Evolutionary conservation across 768 basidiomycete genomes (phyloP).

Genomic region (Tephrocybe sp.): DNA sequence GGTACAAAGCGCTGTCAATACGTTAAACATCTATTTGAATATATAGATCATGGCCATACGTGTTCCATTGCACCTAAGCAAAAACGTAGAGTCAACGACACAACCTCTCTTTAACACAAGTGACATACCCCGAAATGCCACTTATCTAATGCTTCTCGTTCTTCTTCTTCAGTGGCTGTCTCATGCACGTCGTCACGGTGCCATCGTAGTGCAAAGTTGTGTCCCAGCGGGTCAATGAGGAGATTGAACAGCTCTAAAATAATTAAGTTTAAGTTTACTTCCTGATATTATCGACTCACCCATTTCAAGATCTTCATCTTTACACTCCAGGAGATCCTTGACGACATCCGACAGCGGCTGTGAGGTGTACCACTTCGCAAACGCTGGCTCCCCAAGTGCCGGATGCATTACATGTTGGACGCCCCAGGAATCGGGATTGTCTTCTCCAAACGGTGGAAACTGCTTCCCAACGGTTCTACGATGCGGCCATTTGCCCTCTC

Average conservation of each 20-base stretch:
- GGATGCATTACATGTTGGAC: slow-evolving; percentile 85
- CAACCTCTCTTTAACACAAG: neutral
- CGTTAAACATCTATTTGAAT: neutral
- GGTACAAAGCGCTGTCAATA: slow-evolving; percentile 55
- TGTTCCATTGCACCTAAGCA: slow-evolving; percentile 75
- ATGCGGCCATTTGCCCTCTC: slow-evolving; percentile 59
- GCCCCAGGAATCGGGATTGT: slow-evolving; percentile 71
- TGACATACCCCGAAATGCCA: slow-evolving; percentile 67
- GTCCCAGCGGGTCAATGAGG: slow-evolving; percentile 62
- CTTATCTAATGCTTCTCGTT: slow-evolving; percentile 48
- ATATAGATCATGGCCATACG: slow-evolving; percentile 40
- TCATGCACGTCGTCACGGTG: slow-evolving; percentile 75
- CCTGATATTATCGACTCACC: slow-evolving; percentile 37
- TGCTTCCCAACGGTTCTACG: slow-evolving; percentile 74
- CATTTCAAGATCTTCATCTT: slow-evolving; percentile 64
- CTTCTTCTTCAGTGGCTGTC: slow-evolving; percentile 56
- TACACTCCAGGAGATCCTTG: slow-evolving; percentile 50
- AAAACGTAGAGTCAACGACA: neutral
- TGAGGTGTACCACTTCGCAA: slow-evolving; percentile 68
- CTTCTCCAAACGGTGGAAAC: slow-evolving; percentile 68
- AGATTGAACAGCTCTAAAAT: slow-evolving; percentile 68
- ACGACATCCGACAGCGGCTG: slow-evolving; percentile 41
- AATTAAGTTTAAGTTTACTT: neutral
- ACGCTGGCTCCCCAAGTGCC: slow-evolving; percentile 53
- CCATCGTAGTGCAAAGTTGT: slow-evolving; percentile 74